Percentiles rank a stretch among this genome's conserved stretches.
phyloP scores from a whole-genome alignment of 176 grass and related monocot species.

The Thinopyrum elongatum region DNA sequence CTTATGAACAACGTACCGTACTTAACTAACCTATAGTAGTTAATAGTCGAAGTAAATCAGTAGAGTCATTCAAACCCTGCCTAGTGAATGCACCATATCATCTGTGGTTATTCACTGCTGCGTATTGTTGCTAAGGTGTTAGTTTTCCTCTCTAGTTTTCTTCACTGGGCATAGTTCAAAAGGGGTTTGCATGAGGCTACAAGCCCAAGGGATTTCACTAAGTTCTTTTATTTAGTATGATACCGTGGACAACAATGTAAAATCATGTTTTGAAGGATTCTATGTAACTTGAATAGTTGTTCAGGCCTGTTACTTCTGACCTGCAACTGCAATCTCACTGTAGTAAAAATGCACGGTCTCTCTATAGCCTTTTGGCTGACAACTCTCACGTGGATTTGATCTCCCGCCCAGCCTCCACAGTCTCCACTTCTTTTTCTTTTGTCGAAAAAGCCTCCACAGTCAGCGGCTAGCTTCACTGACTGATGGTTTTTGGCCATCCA shows the following conservation, averaged over 20 bases:
- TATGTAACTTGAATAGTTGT: conserved; percentile 4
- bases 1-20: not conserved
- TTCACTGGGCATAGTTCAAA: not conserved
- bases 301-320: not conserved
- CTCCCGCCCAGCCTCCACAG: not conserved
- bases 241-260: not conserved
- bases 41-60: not conserved
- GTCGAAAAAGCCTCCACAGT: not conserved
- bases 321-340: not conserved
- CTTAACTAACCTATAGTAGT: not conserved
- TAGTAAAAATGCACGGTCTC: not conserved
- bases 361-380: not conserved
- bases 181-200: not conserved
- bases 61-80: not conserved
- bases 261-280: not conserved
- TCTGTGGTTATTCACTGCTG: not conserved
- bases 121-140: not conserved
- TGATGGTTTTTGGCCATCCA: not conserved
- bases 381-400: not conserved
- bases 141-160: not conserved
- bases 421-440: not conserved
- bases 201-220: not conserved
- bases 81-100: not conserved
- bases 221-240: not conserved
- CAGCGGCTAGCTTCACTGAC: not conserved